Evolutionary conservation across 2,329 filamentous ascomycete species (phyloP), one percentile per base, ranked within the genome.

Genomic region (Colletotrichum abscissum): DNA sequence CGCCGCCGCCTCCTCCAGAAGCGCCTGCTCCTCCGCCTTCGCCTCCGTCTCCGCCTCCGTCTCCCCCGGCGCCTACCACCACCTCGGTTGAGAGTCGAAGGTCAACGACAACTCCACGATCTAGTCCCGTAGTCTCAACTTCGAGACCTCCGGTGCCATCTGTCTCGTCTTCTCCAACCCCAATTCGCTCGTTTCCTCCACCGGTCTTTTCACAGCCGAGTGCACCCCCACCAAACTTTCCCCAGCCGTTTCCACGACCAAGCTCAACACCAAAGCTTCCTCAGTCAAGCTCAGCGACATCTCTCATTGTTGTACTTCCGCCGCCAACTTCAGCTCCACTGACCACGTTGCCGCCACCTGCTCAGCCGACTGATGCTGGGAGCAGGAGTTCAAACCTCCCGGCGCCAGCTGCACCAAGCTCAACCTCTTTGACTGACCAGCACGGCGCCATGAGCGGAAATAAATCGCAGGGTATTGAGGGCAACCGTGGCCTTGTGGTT

Each of bases 401-500:
- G 9, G 66, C 54, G 66, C 70, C 66, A 54, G 60, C 67, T 57
- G 60, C 49, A 66, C 67, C 71, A 24, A 67, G 67, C 49, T 73
- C 71, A 16, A 67, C 62, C 24, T 67, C 67, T 16, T n/a, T 66
- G 60, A 60, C 71, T 28, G 67, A 56, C 38, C 49, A 52, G 56
- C 52, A 71, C 63, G 69, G 63, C 55, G 38, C 52, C 42, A 74
- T 74, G 72, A 19, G 24, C 57, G 69, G 58, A 26, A 64, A 35
- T 59, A 63, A 62, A 9, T 59, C 68, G 2, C 69, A 72, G 22
- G 52, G 54, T 33, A 63, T 35, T 75, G 75, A 75, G 38, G 77
- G 80, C 76, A 81, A 82, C 76, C 81, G 82, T 56, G 87, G 81
- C 8, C 81, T 88, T 33, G 84, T 88, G 73, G 88, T 91, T 75